Base-by-base conservation (phyloP, 306 rosid species). In the Rubus idaeus region DNA sequence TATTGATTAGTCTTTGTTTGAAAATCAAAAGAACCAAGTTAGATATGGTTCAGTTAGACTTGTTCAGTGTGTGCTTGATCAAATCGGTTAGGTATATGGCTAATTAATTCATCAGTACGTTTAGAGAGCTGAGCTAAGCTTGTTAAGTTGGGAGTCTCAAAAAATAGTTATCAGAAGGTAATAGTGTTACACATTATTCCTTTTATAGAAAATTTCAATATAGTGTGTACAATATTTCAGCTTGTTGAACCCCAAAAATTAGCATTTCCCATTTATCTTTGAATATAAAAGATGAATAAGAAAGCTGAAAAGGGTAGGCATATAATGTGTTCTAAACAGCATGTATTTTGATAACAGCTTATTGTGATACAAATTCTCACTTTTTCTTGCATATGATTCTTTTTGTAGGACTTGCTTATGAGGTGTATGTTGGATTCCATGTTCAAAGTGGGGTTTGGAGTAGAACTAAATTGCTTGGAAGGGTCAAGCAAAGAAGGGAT, bases 381-480 rank as follows among this genome's bases (percentile, higher is more conserved):
- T 2, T 20, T 21, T 21, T 7, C 3, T 47, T 75, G 12, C 8
- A 21, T 62, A 4, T 13, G 41, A 55, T 21, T 76, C 2, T 51
- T 67, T 72, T 41, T 72, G n/a, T 68, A 93, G 98, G 93, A 91
- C 72, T 47, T 88, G 20, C 83, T 88, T 42, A 91, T 93, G 95
- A 83, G 91, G 74, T 81, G 86, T 85, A 79, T 93, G 46, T 70
- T 93, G 86, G 95, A 91, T 56, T 89, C 98, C 14, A 93, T 91
- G 77, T 91, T 91, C 90, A 84, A 93, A 84, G 98, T 93, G 68
- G 96, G 91, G 57, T 93, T 93, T 77, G 95, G 98, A 74, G 84
- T 89, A 26, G 90, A 93, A 50, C 74, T 93, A 85, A 83, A 91
- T 72, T 91, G 93, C 85, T 64, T 89, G 70, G 91, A 89, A 68